Conservation (phyloP, 2,329 filamentous ascomycete genomes). For the Penicillium sp. region DNA sequence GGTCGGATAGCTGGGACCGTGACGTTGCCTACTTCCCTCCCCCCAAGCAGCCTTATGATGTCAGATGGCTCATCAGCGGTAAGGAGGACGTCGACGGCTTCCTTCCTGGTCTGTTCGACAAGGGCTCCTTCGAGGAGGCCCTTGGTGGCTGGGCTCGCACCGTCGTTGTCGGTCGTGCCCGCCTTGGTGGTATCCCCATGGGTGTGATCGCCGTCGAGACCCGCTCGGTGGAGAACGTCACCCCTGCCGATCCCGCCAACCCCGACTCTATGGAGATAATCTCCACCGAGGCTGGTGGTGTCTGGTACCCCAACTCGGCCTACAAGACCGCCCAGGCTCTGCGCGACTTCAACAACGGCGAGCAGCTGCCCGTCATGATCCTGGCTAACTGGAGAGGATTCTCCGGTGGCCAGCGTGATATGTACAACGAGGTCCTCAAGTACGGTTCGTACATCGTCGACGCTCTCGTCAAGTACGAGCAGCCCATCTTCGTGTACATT, state of each 20-base stretch:
- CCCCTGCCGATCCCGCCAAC: slow-evolving; percentile 94
- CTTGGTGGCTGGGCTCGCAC: slow-evolving; percentile 97
- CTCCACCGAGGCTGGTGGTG: slow-evolving; percentile 90
- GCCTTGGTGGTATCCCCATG: slow-evolving; percentile 94
- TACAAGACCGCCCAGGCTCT: slow-evolving; percentile 99
- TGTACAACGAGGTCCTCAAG: slow-evolving; percentile 99
- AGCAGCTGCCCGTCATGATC: slow-evolving; percentile 98
- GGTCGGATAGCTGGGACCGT: slow-evolving; percentile 85
- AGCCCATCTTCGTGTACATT: slow-evolving; percentile 99
- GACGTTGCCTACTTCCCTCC: slow-evolving; percentile 79
- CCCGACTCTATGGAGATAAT: slow-evolving; percentile 97
- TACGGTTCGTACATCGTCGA: slow-evolving; percentile 99
- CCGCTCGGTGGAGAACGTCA: slow-evolving; percentile 93
- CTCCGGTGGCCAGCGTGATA: slow-evolving; percentile 98
- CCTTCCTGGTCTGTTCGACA: slow-evolving; percentile 90
- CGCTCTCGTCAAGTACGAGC: slow-evolving; percentile 95
- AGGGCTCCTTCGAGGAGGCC: slow-evolving; percentile 92
- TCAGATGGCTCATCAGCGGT: slow-evolving; percentile 88
- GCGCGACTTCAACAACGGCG: slow-evolving; percentile 97
- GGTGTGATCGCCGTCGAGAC: slow-evolving; percentile 98
- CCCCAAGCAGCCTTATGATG: slow-evolving; percentile 84
- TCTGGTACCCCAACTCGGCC: slow-evolving; percentile 99
- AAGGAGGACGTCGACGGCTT: slow-evolving; percentile 81
- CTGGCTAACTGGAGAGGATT: slow-evolving; percentile 99
- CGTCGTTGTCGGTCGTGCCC: slow-evolving; percentile 93